Evolutionary conservation across 2,329 filamentous ascomycete genomes (phyloP), one percentile per base, ranked within the genome.

Genomic region (Helminthosporium solani): DNA sequence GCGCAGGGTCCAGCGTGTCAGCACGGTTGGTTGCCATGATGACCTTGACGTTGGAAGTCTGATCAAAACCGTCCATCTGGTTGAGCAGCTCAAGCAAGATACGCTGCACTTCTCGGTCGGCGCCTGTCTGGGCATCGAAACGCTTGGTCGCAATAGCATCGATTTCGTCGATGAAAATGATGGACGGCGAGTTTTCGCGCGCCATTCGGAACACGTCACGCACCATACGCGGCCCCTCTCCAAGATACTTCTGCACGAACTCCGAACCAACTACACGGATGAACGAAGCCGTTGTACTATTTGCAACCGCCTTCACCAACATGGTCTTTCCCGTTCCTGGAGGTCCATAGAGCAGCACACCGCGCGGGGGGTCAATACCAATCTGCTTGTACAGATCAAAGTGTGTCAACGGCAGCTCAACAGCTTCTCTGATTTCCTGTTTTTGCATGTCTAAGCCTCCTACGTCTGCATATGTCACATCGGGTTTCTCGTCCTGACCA

Each of bases 1-100:
- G 81, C 33, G 94, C 94, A 14, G 94, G 94, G 70, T 99, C 94
- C 56, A 99, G 81, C 6, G 94, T 99, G 72, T 97, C 94, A 57
- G 94, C 92, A 70, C 94, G 87, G 78, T 99, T 99, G 58, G 94
- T 99, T 58, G 94, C 94, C 94, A 99, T 99, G 76, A 99, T 99
- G 70, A 99, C 94, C 78, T 99, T 99, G 74, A 99, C 94, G 73
- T 99, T 99, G 70, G 90, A 88, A 0, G 90, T 96, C 74, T 99
- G 94, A 72, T 99, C 94, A 77, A 99, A 99, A 56, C 94, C 94
- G 70, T 99, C 94, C 94, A 99, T 99, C 75, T 99, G 94, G 77
- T 99, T 99, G 55, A 99, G 85, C 58, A 99, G 78, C 73, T 99
- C 94, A 50, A 99, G 85, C 49, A 99, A 79, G 66, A 99, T 99